Conservation (phyloP, 768 basidiomycete species). For the Auriscalpium microsporum region DNA sequence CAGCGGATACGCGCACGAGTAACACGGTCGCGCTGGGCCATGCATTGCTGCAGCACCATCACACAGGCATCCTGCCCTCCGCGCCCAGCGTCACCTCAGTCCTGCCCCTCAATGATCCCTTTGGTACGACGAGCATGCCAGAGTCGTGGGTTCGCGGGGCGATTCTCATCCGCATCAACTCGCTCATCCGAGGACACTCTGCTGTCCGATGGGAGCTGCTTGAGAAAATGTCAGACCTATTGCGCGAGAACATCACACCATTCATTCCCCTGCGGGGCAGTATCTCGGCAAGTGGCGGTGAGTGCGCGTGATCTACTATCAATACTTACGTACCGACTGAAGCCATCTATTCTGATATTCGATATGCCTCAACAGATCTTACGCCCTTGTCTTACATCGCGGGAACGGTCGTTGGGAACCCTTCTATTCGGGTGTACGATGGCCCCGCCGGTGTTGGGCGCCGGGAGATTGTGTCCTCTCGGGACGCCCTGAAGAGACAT, state of each 20-base stretch:
- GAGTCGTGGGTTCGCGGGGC: constrained; percentile 85
- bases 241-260: constrained; percentile 65
- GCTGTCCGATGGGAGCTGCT: constrained; percentile 78
- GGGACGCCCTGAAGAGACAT: constrained; percentile 50
- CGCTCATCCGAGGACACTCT: constrained; percentile 81
- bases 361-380: constrained; percentile 2
- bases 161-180: constrained; percentile 82
- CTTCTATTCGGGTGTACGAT: constrained; percentile 64
- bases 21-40: constrained; percentile 65
- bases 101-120: constrained; percentile 65
- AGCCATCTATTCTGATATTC: not conserved
- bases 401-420: constrained; percentile 71
- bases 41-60: constrained; percentile 79
- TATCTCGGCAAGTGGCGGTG: constrained; percentile 78
- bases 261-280: constrained; percentile 81
- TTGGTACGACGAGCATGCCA: constrained; percentile 66
- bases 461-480: constrained; percentile 44
- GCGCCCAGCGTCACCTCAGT: constrained; percentile 38
- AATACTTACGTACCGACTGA: no score
- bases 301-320: constrained; percentile 10
- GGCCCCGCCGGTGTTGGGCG: constrained; percentile 40
- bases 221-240: constrained; percentile 65
- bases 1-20: constrained; percentile 77
- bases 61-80: constrained; percentile 64
- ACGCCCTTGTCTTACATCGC: constrained; percentile 31